These are phyloP conservation scores for Aureobasidium sp. DNA, from an alignment of 2,329 filamentous ascomycete genomes.

Conservation along the genomic window DNA sequence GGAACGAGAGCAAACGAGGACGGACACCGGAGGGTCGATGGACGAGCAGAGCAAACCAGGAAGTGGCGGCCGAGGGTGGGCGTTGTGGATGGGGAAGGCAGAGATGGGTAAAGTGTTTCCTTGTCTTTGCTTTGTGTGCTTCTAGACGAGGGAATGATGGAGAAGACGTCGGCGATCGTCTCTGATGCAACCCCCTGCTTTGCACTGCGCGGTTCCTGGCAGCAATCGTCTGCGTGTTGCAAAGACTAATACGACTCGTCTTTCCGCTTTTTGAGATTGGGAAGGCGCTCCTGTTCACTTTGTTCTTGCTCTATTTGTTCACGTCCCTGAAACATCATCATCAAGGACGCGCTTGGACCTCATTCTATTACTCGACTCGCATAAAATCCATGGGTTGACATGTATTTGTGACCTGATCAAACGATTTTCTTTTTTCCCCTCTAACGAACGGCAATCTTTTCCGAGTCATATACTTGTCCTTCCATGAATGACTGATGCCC, in stretches of 20 bases:
- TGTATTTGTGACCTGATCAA: not conserved
- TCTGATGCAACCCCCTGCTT: constrained; percentile 6
- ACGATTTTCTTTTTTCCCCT: not conserved
- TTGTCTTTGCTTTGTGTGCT: constrained; percentile 12
- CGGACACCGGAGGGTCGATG: not conserved
- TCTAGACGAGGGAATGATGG: constrained; percentile 12
- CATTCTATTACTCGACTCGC: not conserved
- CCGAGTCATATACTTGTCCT: not conserved
- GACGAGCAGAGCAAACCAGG: not conserved
- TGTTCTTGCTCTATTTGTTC: not conserved
- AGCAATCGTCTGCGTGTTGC: not conserved
- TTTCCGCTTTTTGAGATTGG: not conserved
- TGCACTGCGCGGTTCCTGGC: not conserved
- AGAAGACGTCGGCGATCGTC: constrained; percentile 10
- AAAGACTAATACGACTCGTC: not conserved
- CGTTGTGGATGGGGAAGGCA: constrained; percentile 6
- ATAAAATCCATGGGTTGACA: not conserved
- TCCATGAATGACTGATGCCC: not conserved
- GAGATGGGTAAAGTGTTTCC: constrained; percentile 6
- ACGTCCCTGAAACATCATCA: constrained; percentile 7
- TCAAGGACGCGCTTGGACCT: not conserved
- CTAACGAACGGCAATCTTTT: not conserved
- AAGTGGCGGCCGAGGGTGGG: constrained; percentile 8
- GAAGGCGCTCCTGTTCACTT: constrained; percentile 1
- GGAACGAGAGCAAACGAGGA: not conserved